These are phyloP conservation scores for Penicillium nordicum DNA, from an alignment of 2,329 filamentous ascomycete genomes.

Conservation along the genomic window DNA sequence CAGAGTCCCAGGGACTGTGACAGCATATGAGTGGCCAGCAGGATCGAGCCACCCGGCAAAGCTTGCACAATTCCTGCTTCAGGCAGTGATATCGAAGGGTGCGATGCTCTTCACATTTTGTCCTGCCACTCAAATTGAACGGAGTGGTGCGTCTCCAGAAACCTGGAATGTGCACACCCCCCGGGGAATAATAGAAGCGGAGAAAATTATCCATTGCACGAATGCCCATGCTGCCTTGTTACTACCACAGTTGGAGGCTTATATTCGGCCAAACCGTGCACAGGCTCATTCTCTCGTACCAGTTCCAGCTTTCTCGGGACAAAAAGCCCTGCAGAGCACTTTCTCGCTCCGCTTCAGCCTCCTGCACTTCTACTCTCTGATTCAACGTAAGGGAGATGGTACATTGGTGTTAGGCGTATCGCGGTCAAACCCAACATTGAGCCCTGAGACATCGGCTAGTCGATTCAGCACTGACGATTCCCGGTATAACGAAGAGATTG, in stretches of 20 bases:
- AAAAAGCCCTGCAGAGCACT: conserved; percentile 37
- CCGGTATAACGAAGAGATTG: conserved; percentile 40
- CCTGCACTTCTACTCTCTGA: conserved; percentile 51
- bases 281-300: conserved; percentile 48
- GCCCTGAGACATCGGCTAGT: conserved; percentile 26
- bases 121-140: conserved; percentile 33
- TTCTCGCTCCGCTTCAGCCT: conserved; percentile 48
- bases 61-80: conserved; percentile 49
- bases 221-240: conserved; percentile 26
- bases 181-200: conserved; percentile 15
- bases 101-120: conserved; percentile 45
- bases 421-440: conserved; percentile 41
- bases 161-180: conserved; percentile 20
- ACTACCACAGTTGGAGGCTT: conserved; percentile 20
- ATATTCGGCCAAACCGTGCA: conserved; percentile 44
- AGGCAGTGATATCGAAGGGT: conserved; percentile 37
- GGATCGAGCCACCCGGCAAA: conserved; percentile 51
- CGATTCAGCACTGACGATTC: conserved; percentile 41
- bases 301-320: conserved; percentile 34
- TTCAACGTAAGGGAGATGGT: conserved; percentile 45
- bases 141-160: neutral
- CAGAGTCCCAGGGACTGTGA: conserved; percentile 37
- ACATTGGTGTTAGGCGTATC: conserved; percentile 46
- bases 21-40: conserved; percentile 53
- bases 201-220: conserved; percentile 25